A percentile compares a stretch with the other conserved stretches of the same genome.
phyloP scores from a whole-genome alignment of 108 stramenopile species.

The Bacterosira constricta region DNA sequence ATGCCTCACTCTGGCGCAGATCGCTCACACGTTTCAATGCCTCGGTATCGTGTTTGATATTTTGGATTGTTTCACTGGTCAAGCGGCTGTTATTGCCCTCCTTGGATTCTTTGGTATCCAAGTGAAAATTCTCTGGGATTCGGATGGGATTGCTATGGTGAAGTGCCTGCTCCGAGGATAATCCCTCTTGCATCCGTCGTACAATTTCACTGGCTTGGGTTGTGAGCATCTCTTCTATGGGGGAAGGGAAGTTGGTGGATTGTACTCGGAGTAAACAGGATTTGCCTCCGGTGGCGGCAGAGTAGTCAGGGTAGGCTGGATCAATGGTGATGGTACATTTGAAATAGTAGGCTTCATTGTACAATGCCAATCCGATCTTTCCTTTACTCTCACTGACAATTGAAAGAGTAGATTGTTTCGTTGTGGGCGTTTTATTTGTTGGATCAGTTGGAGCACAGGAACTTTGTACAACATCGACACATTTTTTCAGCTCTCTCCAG shows the following conservation, averaged over 20 bases:
- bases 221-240: slow-evolving; percentile 52
- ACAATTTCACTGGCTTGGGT: slow-evolving; percentile 55
- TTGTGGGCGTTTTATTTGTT: background rate
- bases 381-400: slow-evolving; percentile 45
- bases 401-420: slow-evolving; percentile 29
- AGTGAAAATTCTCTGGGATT: slow-evolving; percentile 37
- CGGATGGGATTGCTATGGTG: slow-evolving; percentile 54
- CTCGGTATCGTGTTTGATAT: slow-evolving; percentile 54
- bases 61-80: slow-evolving; percentile 37
- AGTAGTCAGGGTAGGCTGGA: slow-evolving; percentile 51
- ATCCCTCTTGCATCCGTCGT: slow-evolving; percentile 48
- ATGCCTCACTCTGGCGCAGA: slow-evolving; percentile 30
- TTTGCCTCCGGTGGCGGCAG: slow-evolving; percentile 23
- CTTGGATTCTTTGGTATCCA: slow-evolving; percentile 19
- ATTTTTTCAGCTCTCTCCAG: slow-evolving; percentile 55
- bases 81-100: slow-evolving; percentile 1
- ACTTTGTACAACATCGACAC: slow-evolving; percentile 35
- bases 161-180: slow-evolving; percentile 38
- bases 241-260: slow-evolving; percentile 54
- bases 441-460: background rate
- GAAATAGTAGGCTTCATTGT: slow-evolving; percentile 40
- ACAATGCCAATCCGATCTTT: slow-evolving; percentile 37
- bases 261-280: slow-evolving; percentile 35
- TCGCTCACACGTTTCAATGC: slow-evolving; percentile 41
- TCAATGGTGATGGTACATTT: slow-evolving; percentile 41